Conservation (phyloP, 1,284 basidiomycete species). For the Ganoderma boninense region DNA sequence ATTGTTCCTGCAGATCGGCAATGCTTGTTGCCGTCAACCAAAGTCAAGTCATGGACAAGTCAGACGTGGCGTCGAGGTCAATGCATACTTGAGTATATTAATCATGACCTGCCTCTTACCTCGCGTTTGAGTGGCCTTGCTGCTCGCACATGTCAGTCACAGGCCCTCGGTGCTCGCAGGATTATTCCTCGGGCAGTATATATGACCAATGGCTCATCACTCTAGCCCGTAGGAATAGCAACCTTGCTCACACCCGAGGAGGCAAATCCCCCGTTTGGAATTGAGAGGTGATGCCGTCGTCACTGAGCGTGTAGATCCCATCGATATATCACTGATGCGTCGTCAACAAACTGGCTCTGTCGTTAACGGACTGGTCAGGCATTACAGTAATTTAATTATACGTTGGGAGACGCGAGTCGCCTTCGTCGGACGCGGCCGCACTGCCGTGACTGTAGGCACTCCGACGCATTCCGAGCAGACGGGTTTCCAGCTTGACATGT, state of each 20-base stretch:
- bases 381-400: conserved; percentile 5
- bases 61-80: neutral
- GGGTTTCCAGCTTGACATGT: conserved; percentile 12
- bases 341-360: conserved; percentile 17
- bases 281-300: conserved; percentile 20
- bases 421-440: neutral
- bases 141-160: neutral
- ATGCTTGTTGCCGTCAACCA: conserved; percentile 16
- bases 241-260: conserved; percentile 7
- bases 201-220: conserved; percentile 14
- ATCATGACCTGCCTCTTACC: conserved; percentile 1
- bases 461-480: neutral
- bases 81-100: neutral
- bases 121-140: neutral
- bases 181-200: conserved; percentile 4
- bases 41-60: neutral
- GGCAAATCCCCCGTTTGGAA: conserved; percentile 7
- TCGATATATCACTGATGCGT: conserved; percentile 29
- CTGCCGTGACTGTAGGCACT: neutral
- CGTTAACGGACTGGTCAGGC: conserved; percentile 20
- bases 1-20: conserved; percentile 26
- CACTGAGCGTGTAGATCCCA: conserved; percentile 16
- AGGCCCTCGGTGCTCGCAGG: neutral
- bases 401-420: neutral
- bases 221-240: conserved; percentile 17